These are phyloP conservation scores for Ustilago cynodontis DNA, from an alignment of 1,284 basidiomycete species.

Conservation along the genomic window DNA sequence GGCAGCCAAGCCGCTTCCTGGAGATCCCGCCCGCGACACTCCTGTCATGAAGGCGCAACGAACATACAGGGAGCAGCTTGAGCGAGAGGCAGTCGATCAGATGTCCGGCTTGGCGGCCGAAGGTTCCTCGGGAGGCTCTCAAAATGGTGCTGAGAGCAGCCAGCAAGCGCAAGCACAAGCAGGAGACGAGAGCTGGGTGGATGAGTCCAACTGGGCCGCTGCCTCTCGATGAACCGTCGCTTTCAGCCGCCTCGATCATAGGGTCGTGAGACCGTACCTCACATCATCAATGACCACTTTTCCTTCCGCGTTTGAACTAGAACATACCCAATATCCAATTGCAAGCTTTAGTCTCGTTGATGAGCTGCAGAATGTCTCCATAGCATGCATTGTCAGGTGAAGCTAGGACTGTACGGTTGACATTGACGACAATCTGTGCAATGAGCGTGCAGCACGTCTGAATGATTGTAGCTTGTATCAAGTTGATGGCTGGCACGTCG, in stretches of 20 bases:
- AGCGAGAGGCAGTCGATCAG: constrained; percentile 37
- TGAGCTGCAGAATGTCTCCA: too few relatives aligned
- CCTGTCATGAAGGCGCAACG: constrained; percentile 52
- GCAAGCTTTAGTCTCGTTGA: too few relatives aligned
- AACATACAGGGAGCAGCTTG: constrained; percentile 38
- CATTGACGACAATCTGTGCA: not conserved
- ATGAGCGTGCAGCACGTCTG: not conserved
- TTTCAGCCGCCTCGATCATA: not conserved
- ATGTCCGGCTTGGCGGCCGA: not conserved
- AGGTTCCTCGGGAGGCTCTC: not conserved
- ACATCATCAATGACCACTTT: too few relatives aligned
- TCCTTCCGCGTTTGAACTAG: too few relatives aligned
- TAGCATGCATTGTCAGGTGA: too few relatives aligned
- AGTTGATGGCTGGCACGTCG: not conserved
- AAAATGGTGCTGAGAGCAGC: not conserved
- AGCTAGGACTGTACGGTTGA: too few relatives aligned
- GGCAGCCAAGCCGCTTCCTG: constrained; percentile 49
- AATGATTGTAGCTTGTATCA: not conserved
- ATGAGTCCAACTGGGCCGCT: constrained; percentile 23
- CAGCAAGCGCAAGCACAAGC: not conserved
- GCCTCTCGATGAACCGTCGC: not conserved
- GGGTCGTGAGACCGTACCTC: too few relatives aligned
- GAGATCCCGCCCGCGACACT: constrained; percentile 36
- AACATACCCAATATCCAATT: too few relatives aligned
- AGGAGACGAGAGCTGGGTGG: constrained; percentile 21